Evolutionary conservation across 805 yeast genomes (phyloP).

Genomic region (Diddensiella santjacobensis): DNA sequence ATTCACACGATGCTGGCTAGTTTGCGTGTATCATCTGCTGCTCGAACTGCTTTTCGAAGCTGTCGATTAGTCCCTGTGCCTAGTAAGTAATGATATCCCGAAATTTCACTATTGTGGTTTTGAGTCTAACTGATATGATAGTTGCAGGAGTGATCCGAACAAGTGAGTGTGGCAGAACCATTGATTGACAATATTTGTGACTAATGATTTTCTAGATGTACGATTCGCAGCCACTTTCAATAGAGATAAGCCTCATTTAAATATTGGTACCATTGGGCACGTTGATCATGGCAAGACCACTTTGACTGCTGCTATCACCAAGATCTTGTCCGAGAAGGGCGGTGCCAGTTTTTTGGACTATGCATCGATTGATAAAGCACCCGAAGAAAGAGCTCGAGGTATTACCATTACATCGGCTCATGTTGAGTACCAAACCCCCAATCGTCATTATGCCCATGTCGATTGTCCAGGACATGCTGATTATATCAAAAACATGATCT

Average conservation of each 20-base stretch:
- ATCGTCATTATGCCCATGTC: conserved; percentile 95
- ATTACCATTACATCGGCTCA: conserved; percentile 97
- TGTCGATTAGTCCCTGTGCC: neutral
- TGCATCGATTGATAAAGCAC: conserved; percentile 91
- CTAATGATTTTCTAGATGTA: neutral
- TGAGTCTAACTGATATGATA: neutral
- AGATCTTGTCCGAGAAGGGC: conserved; percentile 80
- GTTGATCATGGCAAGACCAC: conserved; percentile 99
- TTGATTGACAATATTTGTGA: too few relatives aligned
- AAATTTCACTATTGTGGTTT: too few relatives aligned
- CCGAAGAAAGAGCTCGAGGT: conserved; percentile 99
- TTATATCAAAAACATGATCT: conserved; percentile 97
- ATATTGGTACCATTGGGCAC: conserved; percentile 97
- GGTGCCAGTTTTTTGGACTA: conserved; percentile 94
- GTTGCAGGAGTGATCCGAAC: conserved; percentile 1
- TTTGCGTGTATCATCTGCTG: conserved; percentile 1
- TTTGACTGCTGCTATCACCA: conserved; percentile 97
- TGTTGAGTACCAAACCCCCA: conserved; percentile 92
- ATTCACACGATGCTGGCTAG: neutral
- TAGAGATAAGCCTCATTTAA: conserved; percentile 95
- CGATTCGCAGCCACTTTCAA: conserved; percentile 56
- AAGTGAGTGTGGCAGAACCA: neutral
- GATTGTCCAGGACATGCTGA: conserved; percentile 99
- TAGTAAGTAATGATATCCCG: neutral
- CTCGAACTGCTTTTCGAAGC: neutral